Evolutionary conservation across 306 rosid genomes (phyloP).

Genomic region (Cucurbita maxima): DNA sequence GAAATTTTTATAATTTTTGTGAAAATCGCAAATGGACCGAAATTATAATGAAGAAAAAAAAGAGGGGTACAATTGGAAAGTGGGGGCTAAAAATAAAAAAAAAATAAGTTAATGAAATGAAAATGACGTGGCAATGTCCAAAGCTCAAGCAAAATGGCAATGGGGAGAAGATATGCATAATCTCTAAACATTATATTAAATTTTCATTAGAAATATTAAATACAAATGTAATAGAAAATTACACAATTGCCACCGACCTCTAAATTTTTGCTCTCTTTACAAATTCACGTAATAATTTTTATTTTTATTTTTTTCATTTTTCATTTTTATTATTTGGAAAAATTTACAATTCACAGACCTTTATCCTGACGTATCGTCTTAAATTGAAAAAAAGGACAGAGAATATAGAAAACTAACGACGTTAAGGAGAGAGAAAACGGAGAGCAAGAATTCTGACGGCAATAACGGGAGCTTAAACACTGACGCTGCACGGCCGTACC

Average conservation of each 20-base stretch:
- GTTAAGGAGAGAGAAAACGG: constrained; percentile 2
- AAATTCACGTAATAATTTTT: background rate
- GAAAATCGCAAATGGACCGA: no score
- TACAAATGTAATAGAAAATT: background rate
- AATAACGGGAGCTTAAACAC: constrained; percentile 19
- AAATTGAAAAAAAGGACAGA: background rate
- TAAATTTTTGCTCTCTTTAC: background rate
- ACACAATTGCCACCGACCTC: background rate
- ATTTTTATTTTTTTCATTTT: background rate
- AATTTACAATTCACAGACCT: background rate
- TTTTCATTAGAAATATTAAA: background rate
- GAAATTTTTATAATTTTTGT: no score
- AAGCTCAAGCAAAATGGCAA: background rate
- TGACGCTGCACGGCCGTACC: constrained; percentile 46
- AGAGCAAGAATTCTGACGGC: background rate
- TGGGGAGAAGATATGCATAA: background rate
- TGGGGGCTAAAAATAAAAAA: background rate
- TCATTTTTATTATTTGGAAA: background rate
- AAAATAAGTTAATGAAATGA: background rate
- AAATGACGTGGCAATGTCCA: background rate
- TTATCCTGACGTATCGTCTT: background rate
- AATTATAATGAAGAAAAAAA: no score
- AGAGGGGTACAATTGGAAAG: constrained; percentile 5
- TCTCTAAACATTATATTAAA: background rate
- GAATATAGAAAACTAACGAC: constrained; percentile 5